Evolutionary conservation across 257 asterid species (phyloP).

Genomic region (Nicotiana tomentosiformis): DNA sequence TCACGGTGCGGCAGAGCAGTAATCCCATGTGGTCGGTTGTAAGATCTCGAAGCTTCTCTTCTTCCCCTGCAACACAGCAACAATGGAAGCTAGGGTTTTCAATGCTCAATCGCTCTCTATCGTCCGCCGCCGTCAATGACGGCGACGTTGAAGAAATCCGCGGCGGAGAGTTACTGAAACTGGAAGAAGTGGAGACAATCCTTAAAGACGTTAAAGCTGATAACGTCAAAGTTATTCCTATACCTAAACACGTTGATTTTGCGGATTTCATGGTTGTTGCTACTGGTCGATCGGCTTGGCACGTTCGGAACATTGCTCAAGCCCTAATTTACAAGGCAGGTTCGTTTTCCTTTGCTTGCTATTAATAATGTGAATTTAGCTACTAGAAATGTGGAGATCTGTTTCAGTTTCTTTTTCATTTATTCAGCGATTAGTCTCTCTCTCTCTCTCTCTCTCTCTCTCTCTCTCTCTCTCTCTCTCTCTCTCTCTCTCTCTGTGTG

Average conservation of each 20-base stretch:
- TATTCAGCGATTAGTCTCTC: no score
- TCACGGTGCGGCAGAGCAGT: background rate
- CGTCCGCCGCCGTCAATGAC: constrained; percentile 2
- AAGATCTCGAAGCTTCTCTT: constrained; percentile 39
- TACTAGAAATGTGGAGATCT: background rate
- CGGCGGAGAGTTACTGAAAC: constrained; percentile 45
- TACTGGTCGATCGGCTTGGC: constrained; percentile 95
- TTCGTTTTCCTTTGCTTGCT: background rate
- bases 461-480: no score
- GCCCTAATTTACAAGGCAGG: constrained; percentile 81
- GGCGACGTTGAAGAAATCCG: background rate
- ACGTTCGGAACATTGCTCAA: constrained; percentile 90
- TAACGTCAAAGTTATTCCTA: constrained; percentile 57
- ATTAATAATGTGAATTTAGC: no score
- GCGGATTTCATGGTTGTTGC: constrained; percentile 86
- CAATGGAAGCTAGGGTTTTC: constrained; percentile 29
- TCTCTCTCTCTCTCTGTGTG: no score
- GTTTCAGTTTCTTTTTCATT: background rate
- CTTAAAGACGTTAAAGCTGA: constrained; percentile 85
- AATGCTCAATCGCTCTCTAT: constrained; percentile 22
- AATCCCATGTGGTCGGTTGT: constrained; percentile 48
- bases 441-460: no score
- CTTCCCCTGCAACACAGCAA: constrained; percentile 18
- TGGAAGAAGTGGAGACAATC: constrained; percentile 75
- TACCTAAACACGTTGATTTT: constrained; percentile 56